Base-by-base conservation (phyloP, 805 yeast genomes). In the Naumovozyma castellii region DNA sequence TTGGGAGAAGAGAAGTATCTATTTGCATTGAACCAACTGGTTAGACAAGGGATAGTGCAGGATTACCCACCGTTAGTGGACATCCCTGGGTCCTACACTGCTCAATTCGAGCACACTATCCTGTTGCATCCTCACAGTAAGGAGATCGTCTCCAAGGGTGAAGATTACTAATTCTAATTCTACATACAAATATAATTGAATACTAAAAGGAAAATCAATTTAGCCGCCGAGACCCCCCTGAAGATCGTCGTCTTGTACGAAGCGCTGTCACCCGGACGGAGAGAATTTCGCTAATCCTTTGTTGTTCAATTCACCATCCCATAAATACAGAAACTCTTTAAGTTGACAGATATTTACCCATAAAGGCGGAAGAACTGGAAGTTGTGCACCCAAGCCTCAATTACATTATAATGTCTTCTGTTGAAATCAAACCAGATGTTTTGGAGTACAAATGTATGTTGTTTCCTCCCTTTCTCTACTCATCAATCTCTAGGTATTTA, bases 1-100 rank as follows among this genome's bases (percentile, higher is more conserved):
- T 54, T 84, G 4, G 97, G 96, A 13, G 94, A 90, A 58, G 95
- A 87, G 35, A 88, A 87, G 65, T 90, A 92, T 54, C 68, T 90
- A 42, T 68, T 84, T 51, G 96, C 95, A 4, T 72, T 92, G 62
- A 86, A 83, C 64, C 81, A 76, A 52, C 70, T 92, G 57, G 95
- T 86, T 39, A 79, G 78, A 58, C 74, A 82, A 5, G 97, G 96
- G 3, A 66, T 84, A n/a, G 85, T 92, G 6, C 83, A 82, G 53
- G 98, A 86, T 49, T 87, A 92, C 53, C 96, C 97, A 14, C 99
- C 99, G 5, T 67, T 92, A 48, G 80, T 75, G 40, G 99, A 92
- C 59, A 64, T 71, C 15, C 73, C 69, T 44, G 97, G 97, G 10
- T 72, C 82, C 36, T 88, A 84, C 71, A 92, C 97, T 30, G 98